Conservation (phyloP, 1,284 basidiomycete species). For the Malassezia yamatoensis region DNA sequence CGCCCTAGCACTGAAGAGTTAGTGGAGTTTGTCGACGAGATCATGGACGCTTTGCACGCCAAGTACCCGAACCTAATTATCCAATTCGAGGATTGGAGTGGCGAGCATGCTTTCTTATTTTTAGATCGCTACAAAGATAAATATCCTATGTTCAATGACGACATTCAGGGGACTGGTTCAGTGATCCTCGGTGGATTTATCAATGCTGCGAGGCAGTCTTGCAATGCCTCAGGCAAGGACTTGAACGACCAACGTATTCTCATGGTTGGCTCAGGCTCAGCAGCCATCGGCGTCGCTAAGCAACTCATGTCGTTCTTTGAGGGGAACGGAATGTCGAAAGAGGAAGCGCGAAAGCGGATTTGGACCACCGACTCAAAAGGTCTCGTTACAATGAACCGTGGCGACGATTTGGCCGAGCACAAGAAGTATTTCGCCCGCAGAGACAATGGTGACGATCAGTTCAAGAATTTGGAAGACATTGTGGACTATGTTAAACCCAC, state of each 20-base stretch:
- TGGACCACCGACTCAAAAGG: slow-evolving; percentile 46
- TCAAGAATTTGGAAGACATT: slow-evolving; percentile 59
- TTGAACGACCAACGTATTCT: slow-evolving; percentile 72
- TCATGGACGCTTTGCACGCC: slow-evolving; percentile 60
- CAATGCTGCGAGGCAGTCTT: slow-evolving; percentile 71
- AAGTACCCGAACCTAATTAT: slow-evolving; percentile 65
- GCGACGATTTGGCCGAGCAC: slow-evolving; percentile 38
- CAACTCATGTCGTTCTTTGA: slow-evolving; percentile 46
- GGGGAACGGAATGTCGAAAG: slow-evolving; percentile 32
- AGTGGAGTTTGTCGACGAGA: slow-evolving; percentile 75
- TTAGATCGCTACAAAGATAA: slow-evolving; percentile 42
- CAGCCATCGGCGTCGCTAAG: slow-evolving; percentile 61
- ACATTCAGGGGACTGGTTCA: slow-evolving; percentile 57
- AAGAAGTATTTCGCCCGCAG: slow-evolving; percentile 40
- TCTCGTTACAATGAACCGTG: slow-evolving; percentile 41
- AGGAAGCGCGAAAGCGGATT: slow-evolving; percentile 39
- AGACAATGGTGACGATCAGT: slow-evolving; percentile 40
- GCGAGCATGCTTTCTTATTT: slow-evolving; percentile 45
- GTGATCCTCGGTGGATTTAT: slow-evolving; percentile 84
- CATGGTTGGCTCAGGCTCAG: slow-evolving; percentile 80
- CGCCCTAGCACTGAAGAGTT: slow-evolving; percentile 47
- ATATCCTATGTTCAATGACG: slow-evolving; percentile 59
- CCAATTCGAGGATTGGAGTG: slow-evolving; percentile 63
- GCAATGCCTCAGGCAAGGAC: slow-evolving; percentile 60
- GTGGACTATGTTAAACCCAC: slow-evolving; percentile 80